A percentile compares a stretch with the other conserved stretches of the same genome.
These are phyloP conservation scores for Suhomyces emberorum DNA, from an alignment of 805 yeast species.

Conservation along the genomic window DNA sequence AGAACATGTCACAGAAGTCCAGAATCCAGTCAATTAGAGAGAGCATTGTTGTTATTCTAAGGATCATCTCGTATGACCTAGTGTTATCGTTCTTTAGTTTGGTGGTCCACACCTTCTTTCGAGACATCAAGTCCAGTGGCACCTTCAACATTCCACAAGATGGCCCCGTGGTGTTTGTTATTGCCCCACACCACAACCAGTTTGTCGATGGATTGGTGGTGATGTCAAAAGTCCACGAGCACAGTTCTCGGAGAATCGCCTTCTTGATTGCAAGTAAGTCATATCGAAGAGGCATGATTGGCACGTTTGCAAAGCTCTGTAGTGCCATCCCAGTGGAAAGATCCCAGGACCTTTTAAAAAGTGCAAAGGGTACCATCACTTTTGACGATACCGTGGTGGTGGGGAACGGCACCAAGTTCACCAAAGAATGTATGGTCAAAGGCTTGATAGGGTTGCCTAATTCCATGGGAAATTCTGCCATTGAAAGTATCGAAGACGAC, in stretches of 20 bases:
- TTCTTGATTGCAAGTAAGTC: slow-evolving; percentile 38
- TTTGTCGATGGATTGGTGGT: slow-evolving; percentile 39
- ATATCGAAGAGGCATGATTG: slow-evolving; percentile 29
- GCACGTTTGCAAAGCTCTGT: slow-evolving; percentile 28
- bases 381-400: slow-evolving; percentile 17
- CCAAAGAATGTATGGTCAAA: slow-evolving; percentile 29
- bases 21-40: no score
- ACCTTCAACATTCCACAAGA: slow-evolving; percentile 34
- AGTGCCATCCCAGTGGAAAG: slow-evolving; percentile 42
- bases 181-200: slow-evolving; percentile 45
- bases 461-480: slow-evolving; percentile 33
- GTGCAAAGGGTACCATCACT: slow-evolving; percentile 29
- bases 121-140: slow-evolving; percentile 38
- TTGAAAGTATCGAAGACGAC: slow-evolving; percentile 29
- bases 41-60: no score
- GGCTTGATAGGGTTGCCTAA: slow-evolving; percentile 38
- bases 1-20: no score
- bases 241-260: slow-evolving; percentile 30
- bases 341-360: slow-evolving; percentile 36
- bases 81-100: slow-evolving; percentile 32
- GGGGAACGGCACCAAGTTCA: slow-evolving; percentile 36
- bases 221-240: slow-evolving; percentile 32
- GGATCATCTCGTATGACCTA: slow-evolving; percentile 21
- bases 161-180: slow-evolving; percentile 39
- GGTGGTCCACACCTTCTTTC: slow-evolving; percentile 38